phyloP scores from a whole-genome alignment of 192 early-diverging fungal genomes.

The Spizellomyces punctatus region DNA sequence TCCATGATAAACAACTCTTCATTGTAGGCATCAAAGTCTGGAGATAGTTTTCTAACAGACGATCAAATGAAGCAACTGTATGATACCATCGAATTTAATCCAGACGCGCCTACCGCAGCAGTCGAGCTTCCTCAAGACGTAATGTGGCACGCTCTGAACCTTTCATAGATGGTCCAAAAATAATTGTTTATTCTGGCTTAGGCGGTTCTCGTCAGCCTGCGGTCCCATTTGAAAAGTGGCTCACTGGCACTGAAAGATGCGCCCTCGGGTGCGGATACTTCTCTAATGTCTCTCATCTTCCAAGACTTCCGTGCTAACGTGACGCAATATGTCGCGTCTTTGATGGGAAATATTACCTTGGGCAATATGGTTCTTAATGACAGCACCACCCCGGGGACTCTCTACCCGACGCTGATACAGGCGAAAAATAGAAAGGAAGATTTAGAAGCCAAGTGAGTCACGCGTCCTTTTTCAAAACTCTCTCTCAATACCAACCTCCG shows the following conservation, averaged over 20 bases:
- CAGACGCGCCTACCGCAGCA: constrained; percentile 60
- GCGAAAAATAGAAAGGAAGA: constrained; percentile 39
- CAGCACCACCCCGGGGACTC: constrained; percentile 50
- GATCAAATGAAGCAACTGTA: constrained; percentile 88
- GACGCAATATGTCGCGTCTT: constrained; percentile 55
- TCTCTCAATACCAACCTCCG: too few species aligned
- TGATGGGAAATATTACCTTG: constrained; percentile 57
- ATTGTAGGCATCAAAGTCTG: too few species aligned
- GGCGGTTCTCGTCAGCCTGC: too few species aligned
- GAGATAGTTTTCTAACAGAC: constrained; percentile 46
- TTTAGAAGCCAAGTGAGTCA: neutral
- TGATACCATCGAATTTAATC: constrained; percentile 94
- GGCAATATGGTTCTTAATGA: constrained; percentile 68
- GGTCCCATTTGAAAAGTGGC: constrained; percentile 36
- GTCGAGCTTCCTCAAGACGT: constrained; percentile 68
- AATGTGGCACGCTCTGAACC: constrained; percentile 1
- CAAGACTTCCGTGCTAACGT: constrained; percentile 62
- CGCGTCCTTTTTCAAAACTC: too few species aligned
- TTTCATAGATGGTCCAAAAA: too few species aligned
- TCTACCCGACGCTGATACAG: constrained; percentile 44
- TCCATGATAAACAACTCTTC: too few species aligned
- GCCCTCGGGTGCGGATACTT: too few species aligned
- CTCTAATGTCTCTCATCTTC: constrained; percentile 63
- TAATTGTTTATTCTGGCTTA: too few species aligned
- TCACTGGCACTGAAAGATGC: constrained; percentile 66